Evolutionary conservation across 768 basidiomycete genomes (phyloP), one percentile per base, ranked within the genome.

Genomic region (Lactarius pseudohatsudake): DNA sequence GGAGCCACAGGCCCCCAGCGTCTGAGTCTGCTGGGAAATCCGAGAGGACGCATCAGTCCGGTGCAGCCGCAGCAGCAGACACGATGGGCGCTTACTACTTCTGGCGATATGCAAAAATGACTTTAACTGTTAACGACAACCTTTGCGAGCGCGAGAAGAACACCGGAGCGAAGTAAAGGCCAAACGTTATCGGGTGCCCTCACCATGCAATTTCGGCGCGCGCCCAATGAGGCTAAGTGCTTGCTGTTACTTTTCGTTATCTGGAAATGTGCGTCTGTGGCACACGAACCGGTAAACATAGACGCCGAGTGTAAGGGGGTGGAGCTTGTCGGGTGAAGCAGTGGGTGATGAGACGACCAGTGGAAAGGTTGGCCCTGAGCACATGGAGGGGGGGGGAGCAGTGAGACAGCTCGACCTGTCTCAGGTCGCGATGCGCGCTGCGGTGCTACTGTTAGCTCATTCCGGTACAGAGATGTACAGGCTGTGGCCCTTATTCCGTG

Each of bases 331-430:
- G 47, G 47, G 47, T 22, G 47, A 50, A 50, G 47, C 22, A 13
- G 22, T 50, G 47, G 47, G 45, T 50, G 22, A 53, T 26, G 50
- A 53, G 26, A n/a, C 50, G 50, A 50, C n/a, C n/a, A 26, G 47
- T 36, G 61, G 4, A 26, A 8, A 26, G n/a, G n/a, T 15, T 47
- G 32, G 53, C 36, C 61, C 53, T 62, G 61, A 62, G 61, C 53
- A 62, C 26, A 62, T 54, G 61, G 61, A 62, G 22, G 0, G 22
- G 22, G 0, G 9, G 26, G 4, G 47, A 28, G 13, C 26, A 10
- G 50, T 15, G 13, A 15, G 50, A 53, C 26, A 26, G 22, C 50
- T 15, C 22, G 11, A 50, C 47, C 22, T 13, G 11, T 50, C 47
- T 50, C 50, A 53, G 22, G 10, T 53, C 50, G 50, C 50, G 50